Conservation (phyloP, 139 green algal species). For the Diplosphaera chodatii region DNA sequence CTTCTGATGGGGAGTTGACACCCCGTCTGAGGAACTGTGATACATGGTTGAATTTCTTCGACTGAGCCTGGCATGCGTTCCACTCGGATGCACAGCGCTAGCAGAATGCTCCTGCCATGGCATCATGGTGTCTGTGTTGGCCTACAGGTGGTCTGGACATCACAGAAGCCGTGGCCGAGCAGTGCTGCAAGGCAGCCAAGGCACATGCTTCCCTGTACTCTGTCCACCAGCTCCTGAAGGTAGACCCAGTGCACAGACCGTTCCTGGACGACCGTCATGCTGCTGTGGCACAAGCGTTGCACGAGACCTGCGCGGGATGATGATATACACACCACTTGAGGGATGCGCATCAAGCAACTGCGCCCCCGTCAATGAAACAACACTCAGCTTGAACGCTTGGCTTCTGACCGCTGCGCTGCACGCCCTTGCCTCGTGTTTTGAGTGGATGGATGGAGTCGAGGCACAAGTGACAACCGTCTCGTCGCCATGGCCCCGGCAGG, state of each 20-base stretch:
- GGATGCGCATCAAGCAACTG: background rate
- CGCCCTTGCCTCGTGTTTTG: no score
- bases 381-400: conserved; percentile 1
- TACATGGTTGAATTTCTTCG: conserved; percentile 2
- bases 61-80: conserved; percentile 1
- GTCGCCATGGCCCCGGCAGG: conserved; percentile 16
- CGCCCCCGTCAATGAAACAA: background rate
- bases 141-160: conserved; percentile 16
- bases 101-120: no score
- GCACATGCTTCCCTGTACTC: conserved; percentile 41
- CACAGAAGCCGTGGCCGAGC: conserved; percentile 62
- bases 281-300: background rate
- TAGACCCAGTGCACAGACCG: no score
- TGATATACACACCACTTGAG: background rate
- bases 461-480: background rate
- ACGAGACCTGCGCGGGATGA: background rate
- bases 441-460: no score
- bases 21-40: background rate
- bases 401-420: background rate
- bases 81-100: no score
- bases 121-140: background rate
- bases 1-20: background rate
- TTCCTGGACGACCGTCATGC: no score
- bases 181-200: conserved; percentile 53
- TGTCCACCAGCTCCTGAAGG: conserved; percentile 53